Percentiles rank a stretch among this genome's conserved stretches.
phyloP scores from a whole-genome alignment of 2,329 filamentous ascomycete genomes.

The Ophiostoma australiae region DNA sequence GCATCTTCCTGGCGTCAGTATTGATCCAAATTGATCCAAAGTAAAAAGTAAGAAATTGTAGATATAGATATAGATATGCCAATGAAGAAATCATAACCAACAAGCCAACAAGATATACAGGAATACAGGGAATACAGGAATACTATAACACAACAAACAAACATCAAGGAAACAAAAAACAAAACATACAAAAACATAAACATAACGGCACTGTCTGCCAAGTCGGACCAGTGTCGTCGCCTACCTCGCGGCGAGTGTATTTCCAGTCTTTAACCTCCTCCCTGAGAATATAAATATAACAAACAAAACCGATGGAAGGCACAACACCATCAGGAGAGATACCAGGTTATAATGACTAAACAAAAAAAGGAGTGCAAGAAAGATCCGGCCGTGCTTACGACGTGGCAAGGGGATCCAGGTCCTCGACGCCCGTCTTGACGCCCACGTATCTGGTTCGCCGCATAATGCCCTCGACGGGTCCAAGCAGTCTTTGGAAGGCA shows the following conservation, averaged over 20 bases:
- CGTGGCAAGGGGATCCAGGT: conserved; percentile 60
- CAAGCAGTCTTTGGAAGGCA: conserved; percentile 88
- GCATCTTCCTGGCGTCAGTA: neutral
- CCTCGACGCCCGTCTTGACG: conserved; percentile 58
- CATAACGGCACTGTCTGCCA: neutral
- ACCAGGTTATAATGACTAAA: neutral
- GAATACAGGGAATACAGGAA: neutral
- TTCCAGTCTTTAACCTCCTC: conserved; percentile 11
- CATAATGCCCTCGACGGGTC: conserved; percentile 93
- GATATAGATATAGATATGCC: conserved; percentile 8
- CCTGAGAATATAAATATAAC: neutral
- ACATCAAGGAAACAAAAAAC: neutral
- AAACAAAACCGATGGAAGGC: neutral
- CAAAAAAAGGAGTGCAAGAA: neutral
- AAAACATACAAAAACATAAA: conserved; percentile 6
- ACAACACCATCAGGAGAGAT: neutral
- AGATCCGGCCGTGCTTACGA: conserved; percentile 12
- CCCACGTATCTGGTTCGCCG: conserved; percentile 65
- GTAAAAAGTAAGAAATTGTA: neutral
- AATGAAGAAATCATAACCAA: neutral
- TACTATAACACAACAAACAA: neutral
- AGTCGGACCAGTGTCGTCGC: neutral
- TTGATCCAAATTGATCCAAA: neutral
- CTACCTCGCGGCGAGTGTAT: neutral
- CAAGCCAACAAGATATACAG: neutral